phyloP scores from a whole-genome alignment of 2,329 filamentous ascomycete genomes.

The Talaromyces rugulosus region DNA sequence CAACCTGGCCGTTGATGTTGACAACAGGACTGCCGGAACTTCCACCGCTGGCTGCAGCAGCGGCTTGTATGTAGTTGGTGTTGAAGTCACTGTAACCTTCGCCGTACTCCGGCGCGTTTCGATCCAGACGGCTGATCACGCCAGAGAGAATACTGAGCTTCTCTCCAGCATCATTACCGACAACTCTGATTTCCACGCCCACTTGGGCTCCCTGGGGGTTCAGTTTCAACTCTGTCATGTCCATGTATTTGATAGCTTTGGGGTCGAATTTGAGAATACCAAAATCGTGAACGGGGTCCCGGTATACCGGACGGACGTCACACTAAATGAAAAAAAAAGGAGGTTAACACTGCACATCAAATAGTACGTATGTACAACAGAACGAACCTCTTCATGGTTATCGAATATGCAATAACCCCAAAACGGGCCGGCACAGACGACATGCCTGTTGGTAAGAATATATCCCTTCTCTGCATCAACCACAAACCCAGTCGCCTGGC shows the following conservation, averaged over 20 bases:
- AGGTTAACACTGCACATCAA: constrained; percentile 3
- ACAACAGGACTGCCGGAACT: constrained; percentile 98
- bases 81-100: constrained; percentile 99
- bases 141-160: constrained; percentile 97
- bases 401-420: constrained; percentile 99
- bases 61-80: constrained; percentile 94
- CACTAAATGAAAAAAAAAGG: constrained; percentile 52
- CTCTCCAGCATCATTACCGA: constrained; percentile 97
- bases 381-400: constrained; percentile 76
- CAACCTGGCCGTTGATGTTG: constrained; percentile 85
- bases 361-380: not conserved
- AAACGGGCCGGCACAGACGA: constrained; percentile 91
- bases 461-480: constrained; percentile 91
- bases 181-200: constrained; percentile 90
- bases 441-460: constrained; percentile 85
- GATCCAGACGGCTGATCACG: constrained; percentile 91
- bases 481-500: constrained; percentile 95
- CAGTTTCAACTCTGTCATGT: constrained; percentile 71
- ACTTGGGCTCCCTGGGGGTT: constrained; percentile 82
- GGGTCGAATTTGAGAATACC: constrained; percentile 96
- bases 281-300: constrained; percentile 97
- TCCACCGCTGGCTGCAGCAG: constrained; percentile 91
- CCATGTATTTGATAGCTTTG: constrained; percentile 95
- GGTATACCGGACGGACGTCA: constrained; percentile 93
- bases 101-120: constrained; percentile 95